A percentile compares a stretch with the other conserved stretches of the same genome.
These are phyloP conservation scores for Vaccinium myrtillus DNA, from an alignment of 148 eudicot genomes.

Conservation along the genomic window DNA sequence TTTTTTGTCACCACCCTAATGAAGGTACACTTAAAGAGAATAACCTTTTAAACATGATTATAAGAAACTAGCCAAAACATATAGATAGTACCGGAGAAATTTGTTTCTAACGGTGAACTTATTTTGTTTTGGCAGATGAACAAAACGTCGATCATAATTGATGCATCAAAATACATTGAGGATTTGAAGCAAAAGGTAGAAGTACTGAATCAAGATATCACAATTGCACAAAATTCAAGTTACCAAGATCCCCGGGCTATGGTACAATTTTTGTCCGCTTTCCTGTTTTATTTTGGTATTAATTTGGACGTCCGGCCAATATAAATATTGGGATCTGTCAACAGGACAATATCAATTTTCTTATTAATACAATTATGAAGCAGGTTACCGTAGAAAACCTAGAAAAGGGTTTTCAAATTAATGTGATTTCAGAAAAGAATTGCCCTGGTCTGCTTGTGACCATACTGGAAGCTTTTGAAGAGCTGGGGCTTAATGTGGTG, in stretches of 20 bases:
- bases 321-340: not conserved
- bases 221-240: constrained; percentile 42
- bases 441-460: constrained; percentile 63
- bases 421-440: constrained; percentile 50
- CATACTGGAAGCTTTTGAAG: constrained; percentile 71
- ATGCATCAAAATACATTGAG: constrained; percentile 81
- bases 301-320: not conserved
- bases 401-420: constrained; percentile 71
- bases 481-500: constrained; percentile 57
- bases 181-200: constrained; percentile 80
- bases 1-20: not conserved
- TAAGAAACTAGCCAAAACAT: not conserved
- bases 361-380: constrained; percentile 9
- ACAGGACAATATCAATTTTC: not conserved
- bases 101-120: not conserved
- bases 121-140: constrained; percentile 35
- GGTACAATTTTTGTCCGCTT: constrained; percentile 25
- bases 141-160: constrained; percentile 63
- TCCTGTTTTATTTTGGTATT: not conserved
- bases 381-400: constrained; percentile 71
- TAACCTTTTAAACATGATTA: not conserved
- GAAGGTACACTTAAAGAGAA: not conserved
- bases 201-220: constrained; percentile 54
- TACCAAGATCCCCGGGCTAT: constrained; percentile 43
- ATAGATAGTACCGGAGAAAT: not conserved